These are phyloP conservation scores for Naegleria gruberi DNA, from an alignment of 208 protist genomes.

Conservation along the genomic window DNA sequence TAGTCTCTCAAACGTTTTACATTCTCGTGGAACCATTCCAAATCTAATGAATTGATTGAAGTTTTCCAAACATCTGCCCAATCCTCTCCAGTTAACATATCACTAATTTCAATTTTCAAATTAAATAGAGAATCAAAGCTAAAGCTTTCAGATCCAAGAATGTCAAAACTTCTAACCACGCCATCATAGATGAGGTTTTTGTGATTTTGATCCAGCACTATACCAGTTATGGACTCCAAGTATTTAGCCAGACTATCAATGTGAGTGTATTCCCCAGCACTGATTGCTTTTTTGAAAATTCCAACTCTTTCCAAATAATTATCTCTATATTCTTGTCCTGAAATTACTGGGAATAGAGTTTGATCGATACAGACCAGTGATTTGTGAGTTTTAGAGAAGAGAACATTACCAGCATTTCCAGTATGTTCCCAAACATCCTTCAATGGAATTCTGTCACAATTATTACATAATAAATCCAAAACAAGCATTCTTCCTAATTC, in stretches of 20 bases:
- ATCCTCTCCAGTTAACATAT: not conserved
- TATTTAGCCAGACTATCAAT: not conserved
- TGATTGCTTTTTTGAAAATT: not conserved
- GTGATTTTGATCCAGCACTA: not conserved
- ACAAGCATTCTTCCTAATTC: not conserved
- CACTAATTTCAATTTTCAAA: not conserved
- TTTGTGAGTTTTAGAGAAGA: not conserved
- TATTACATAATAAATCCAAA: not conserved
- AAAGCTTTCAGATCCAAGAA: not conserved
- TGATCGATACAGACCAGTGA: not conserved
- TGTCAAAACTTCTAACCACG: not conserved
- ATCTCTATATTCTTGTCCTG: not conserved
- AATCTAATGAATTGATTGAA: not conserved
- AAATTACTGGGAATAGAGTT: not conserved
- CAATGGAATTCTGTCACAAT: not conserved
- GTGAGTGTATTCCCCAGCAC: not conserved
- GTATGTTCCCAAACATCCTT: not conserved
- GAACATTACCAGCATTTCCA: not conserved
- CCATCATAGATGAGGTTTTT: not conserved
- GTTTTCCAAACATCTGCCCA: conserved; percentile 8
- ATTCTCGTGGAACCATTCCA: not conserved
- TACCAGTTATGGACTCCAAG: not conserved
- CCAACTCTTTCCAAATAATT: not conserved
- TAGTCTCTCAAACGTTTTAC: not conserved
- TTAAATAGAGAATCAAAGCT: not conserved